Evolutionary conservation across 257 asterid species (phyloP), one percentile per base, ranked within the genome.

Genomic region (Solanum ossicruentum): DNA sequence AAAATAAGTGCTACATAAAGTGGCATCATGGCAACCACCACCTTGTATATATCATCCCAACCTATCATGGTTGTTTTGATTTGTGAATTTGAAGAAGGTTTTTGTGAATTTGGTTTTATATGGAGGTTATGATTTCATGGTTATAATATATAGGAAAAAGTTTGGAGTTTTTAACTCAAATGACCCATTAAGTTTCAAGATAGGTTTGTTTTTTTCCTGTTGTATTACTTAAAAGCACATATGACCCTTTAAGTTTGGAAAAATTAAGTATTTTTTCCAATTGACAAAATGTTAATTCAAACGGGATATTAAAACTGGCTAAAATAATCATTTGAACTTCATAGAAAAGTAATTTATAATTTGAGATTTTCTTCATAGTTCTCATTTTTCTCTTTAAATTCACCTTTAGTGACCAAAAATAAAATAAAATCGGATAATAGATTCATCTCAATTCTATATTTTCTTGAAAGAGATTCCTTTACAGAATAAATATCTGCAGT

Each of bases 1-100:
- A 86, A 83, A 10, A 47, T 26, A 54, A 88, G 65, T 16, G 91
- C 88, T 7, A 82, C 86, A 45, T 83, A 88, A 3, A 88, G 85
- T 12, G 91, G 91, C 58, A 73, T 32, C 91, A 88, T 86, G 63
- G 82, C 84, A 2, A 54, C 79, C 54, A 88, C 84, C 84, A 88
- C 89, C 52, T 86, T 88, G 55, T 88, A 88, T 11, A 86, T 18
- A 23, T 88, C 91, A 17, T 67, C 88, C 85, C 85, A 77, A 15
- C 78, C 78, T 84, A 86, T 88, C 89, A 88, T 88, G 13, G 56
- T 84, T 41, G 9, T 8, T 55, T 18, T 21, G 21, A 43, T 72
- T 20, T 58, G n/a, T 21, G 15, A 57, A 21, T 56, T 56, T 56
- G 18, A 32, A 32, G 61, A 56, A 56, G 5, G 61, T 18, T 56